Percentiles rank a stretch among this genome's conserved stretches.
These are phyloP conservation scores for Sesbania bispinosa DNA, from an alignment of 306 rosid genomes.

Conservation along the genomic window DNA sequence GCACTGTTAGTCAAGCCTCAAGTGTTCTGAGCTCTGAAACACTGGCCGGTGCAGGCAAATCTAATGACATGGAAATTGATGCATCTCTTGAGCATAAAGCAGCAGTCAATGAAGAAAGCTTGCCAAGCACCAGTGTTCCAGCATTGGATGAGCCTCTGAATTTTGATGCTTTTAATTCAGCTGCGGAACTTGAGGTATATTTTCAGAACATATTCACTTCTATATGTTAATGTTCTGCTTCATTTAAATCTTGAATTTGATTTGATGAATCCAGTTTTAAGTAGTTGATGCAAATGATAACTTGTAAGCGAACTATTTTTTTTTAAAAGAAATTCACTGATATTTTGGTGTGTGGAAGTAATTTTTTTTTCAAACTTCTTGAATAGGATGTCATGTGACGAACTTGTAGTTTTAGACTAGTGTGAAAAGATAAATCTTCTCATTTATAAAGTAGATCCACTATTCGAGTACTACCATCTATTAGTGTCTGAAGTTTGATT, in stretches of 20 bases:
- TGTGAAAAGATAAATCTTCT: neutral
- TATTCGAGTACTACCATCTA: neutral
- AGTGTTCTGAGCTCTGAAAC: conserved; percentile 20
- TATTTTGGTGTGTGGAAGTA: neutral
- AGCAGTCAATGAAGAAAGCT: conserved; percentile 37
- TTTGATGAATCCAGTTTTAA: too few relatives aligned
- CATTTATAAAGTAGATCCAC: neutral
- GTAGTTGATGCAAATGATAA: neutral
- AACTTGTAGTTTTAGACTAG: neutral
- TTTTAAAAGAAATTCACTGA: neutral
- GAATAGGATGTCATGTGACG: neutral
- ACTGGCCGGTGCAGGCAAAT: conserved; percentile 19
- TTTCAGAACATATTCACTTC: neutral
- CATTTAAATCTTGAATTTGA: neutral
- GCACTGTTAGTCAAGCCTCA: conserved; percentile 26
- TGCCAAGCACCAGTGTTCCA: conserved; percentile 29
- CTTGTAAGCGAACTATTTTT: neutral
- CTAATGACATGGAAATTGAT: conserved; percentile 38
- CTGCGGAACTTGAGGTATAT: conserved; percentile 89
- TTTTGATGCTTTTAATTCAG: conserved; percentile 60
- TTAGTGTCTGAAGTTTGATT: conserved; percentile 15
- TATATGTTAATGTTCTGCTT: neutral
- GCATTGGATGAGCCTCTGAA: conserved; percentile 46
- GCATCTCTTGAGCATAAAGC: conserved; percentile 36
- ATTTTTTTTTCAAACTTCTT: neutral